These are phyloP conservation scores for Mycena sanguinolenta DNA, from an alignment of 768 basidiomycete species.

Conservation along the genomic window DNA sequence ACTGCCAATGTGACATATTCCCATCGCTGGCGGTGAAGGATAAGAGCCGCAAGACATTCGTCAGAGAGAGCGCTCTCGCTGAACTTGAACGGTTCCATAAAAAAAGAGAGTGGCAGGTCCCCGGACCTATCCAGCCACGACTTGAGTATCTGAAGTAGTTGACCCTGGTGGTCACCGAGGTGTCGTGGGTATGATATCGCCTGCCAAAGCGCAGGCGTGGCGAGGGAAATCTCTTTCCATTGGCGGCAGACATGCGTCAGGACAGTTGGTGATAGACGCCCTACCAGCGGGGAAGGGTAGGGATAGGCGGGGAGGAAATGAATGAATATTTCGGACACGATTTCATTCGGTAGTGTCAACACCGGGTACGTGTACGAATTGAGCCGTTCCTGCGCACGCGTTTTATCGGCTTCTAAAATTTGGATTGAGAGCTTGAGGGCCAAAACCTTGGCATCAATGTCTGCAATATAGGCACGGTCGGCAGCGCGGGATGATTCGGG, in stretches of 20 bases:
- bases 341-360: conserved; percentile 15
- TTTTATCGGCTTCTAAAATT: neutral
- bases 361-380: conserved; percentile 13
- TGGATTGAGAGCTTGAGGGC: neutral
- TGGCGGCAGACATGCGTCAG: conserved; percentile 3
- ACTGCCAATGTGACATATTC: conserved; percentile 6
- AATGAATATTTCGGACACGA: conserved; percentile 17
- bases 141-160: neutral
- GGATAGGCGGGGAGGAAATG: conserved; percentile 13
- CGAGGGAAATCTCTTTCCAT: neutral
- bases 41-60: neutral
- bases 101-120: neutral
- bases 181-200: neutral
- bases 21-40: conserved; percentile 9
- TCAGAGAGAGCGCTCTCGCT: neutral
- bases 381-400: neutral
- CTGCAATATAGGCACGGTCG: neutral
- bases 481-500: neutral
- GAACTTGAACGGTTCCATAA: neutral
- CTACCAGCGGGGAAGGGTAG: neutral
- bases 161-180: neutral
- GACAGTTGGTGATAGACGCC: neutral
- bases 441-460: neutral
- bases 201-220: conserved; percentile 13
- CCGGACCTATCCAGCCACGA: conserved; percentile 9